Percentiles rank a stretch among this genome's conserved stretches.
phyloP scores from a whole-genome alignment of 768 basidiomycete species.

The Antrodiella citrinella region DNA sequence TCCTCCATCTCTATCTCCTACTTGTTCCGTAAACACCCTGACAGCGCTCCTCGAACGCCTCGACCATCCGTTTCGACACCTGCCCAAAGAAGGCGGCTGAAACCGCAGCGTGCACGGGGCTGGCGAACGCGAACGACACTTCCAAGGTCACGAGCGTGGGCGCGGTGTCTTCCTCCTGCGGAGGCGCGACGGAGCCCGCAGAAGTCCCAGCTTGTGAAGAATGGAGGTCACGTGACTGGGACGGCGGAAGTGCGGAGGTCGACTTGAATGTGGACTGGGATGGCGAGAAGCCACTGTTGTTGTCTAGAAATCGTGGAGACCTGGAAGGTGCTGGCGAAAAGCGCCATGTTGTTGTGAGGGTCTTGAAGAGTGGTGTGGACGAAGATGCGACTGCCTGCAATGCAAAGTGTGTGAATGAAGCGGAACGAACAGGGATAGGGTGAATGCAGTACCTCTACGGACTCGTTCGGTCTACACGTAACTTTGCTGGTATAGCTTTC shows the following conservation, averaged over 20 bases:
- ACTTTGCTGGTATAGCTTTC: conserved; percentile 88
- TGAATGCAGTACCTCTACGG: conserved; percentile 75
- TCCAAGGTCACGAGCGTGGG: conserved; percentile 83
- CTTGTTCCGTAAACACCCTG: conserved; percentile 56
- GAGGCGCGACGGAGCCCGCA: background rate
- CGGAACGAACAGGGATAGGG: too few species aligned
- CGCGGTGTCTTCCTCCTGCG: conserved; percentile 19
- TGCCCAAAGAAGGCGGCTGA: conserved; percentile 81
- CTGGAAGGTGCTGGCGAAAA: conserved; percentile 49
- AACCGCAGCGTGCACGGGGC: conserved; percentile 77
- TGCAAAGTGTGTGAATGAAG: conserved; percentile 1
- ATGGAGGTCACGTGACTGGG: background rate
- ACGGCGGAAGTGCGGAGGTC: background rate
- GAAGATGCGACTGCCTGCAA: conserved; percentile 66
- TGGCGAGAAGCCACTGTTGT: background rate
- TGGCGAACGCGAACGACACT: conserved; percentile 80
- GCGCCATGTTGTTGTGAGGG: conserved; percentile 64
- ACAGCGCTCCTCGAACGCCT: conserved; percentile 88
- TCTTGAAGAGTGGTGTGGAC: conserved; percentile 66
- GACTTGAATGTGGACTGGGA: background rate
- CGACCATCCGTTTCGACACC: conserved; percentile 82
- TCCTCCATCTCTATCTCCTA: conserved; percentile 1
- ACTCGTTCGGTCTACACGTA: conserved; percentile 67
- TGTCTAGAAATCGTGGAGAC: conserved; percentile 30
- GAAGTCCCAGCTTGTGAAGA: background rate